phyloP scores from a whole-genome alignment of 2,329 filamentous ascomycete species.

The Scorias spongiosa region DNA sequence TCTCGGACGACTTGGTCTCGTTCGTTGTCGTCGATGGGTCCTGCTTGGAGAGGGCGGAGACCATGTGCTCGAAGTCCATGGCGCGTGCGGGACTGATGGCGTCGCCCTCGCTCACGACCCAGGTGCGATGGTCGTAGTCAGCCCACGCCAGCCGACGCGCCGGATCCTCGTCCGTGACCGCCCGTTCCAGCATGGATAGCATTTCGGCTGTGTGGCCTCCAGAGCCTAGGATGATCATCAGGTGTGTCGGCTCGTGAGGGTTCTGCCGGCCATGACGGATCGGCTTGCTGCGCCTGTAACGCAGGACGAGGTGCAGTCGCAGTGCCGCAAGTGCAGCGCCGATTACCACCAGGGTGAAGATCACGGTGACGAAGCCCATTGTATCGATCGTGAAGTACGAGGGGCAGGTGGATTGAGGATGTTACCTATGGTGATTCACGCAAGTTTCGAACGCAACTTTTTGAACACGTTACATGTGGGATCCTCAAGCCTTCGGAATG shows the following conservation, averaged over 20 bases:
- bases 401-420: no score
- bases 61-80: slow-evolving; percentile 43
- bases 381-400: not conserved
- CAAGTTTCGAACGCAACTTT: no score
- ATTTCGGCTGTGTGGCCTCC: slow-evolving; percentile 94
- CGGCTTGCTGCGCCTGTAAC: slow-evolving; percentile 16
- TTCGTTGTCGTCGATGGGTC: slow-evolving; percentile 5
- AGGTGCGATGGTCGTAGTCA: slow-evolving; percentile 53
- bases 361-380: slow-evolving; percentile 10
- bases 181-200: slow-evolving; percentile 62
- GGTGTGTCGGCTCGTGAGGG: slow-evolving; percentile 33
- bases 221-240: slow-evolving; percentile 74
- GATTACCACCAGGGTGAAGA: slow-evolving; percentile 20
- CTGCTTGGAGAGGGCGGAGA: slow-evolving; percentile 4
- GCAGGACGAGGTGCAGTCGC: slow-evolving; percentile 27
- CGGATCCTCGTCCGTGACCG: slow-evolving; percentile 25
- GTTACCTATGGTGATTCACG: no score
- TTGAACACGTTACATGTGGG: no score
- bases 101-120: slow-evolving; percentile 67
- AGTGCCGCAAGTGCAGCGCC: slow-evolving; percentile 20
- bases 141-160: slow-evolving; percentile 23
- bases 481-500: no score
- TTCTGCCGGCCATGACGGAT: slow-evolving; percentile 13
- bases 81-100: slow-evolving; percentile 50
- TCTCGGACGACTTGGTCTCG: slow-evolving; percentile 6